Percentiles rank a stretch among this genome's conserved stretches.
Evolutionary conservation across 306 rosid genomes (phyloP).

Genomic region (Echinosophora koreensis): DNA sequence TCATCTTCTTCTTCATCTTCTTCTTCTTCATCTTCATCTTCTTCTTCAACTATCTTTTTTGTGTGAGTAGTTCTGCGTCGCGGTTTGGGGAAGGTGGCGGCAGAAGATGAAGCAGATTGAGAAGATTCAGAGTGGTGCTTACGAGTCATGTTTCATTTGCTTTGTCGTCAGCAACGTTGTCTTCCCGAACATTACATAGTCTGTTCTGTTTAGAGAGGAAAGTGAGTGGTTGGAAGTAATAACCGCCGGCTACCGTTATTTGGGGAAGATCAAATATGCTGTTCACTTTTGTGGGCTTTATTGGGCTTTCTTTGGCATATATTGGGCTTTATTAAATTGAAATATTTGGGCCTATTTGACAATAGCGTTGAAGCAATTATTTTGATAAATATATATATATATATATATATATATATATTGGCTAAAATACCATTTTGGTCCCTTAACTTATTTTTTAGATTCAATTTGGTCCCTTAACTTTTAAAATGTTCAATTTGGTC

Average conservation of each 20-base stretch:
- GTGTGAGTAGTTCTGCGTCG: slow-evolving; percentile 31
- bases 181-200: not conserved
- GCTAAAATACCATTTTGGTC: too few species aligned
- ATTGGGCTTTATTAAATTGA: not conserved
- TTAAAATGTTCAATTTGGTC: too few species aligned
- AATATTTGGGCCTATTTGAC: not conserved
- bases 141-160: slow-evolving; percentile 46
- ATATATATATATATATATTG: too few species aligned
- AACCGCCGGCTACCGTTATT: slow-evolving; percentile 6
- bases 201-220: not conserved
- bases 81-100: not conserved
- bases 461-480: too few species aligned
- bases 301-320: not conserved
- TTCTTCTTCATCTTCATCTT: not conserved
- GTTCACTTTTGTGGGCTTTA: not conserved
- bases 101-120: slow-evolving; percentile 17
- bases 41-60: not conserved
- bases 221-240: not conserved
- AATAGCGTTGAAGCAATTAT: too few species aligned
- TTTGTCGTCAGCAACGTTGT: not conserved
- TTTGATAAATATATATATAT: too few species aligned
- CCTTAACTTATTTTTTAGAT: too few species aligned
- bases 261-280: not conserved
- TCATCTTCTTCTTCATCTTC: slow-evolving; percentile 2
- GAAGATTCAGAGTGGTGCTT: slow-evolving; percentile 44